These are phyloP conservation scores for Diaporthe vaccinii DNA, from an alignment of 2,329 filamentous ascomycete species.

Conservation along the genomic window DNA sequence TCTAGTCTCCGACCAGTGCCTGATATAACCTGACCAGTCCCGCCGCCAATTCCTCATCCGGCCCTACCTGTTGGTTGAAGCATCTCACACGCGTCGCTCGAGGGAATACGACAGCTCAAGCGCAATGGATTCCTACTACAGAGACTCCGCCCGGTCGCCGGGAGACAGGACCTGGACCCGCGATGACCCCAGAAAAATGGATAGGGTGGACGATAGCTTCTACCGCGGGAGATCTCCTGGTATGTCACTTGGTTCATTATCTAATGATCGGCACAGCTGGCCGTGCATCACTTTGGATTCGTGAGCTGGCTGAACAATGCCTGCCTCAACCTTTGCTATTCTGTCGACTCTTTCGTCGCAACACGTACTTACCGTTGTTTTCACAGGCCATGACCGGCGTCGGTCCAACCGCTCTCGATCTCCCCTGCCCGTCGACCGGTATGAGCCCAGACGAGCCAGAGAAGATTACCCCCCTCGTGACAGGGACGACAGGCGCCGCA, in stretches of 20 bases:
- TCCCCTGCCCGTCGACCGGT: slow-evolving; percentile 78
- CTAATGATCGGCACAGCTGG: background rate
- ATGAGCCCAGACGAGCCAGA: slow-evolving; percentile 78
- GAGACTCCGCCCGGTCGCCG: slow-evolving; percentile 68
- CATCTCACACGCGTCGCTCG: background rate
- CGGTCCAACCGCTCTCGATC: slow-evolving; percentile 78
- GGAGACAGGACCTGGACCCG: slow-evolving; percentile 66
- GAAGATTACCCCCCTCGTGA: slow-evolving; percentile 52
- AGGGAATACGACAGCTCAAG: slow-evolving; percentile 34
- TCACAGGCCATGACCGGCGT: slow-evolving; percentile 68
- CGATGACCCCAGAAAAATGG: slow-evolving; percentile 68
- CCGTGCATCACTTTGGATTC: background rate
- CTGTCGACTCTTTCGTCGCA: slow-evolving; percentile 10
- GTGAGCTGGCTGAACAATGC: slow-evolving; percentile 5
- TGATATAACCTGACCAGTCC: slow-evolving; percentile 48
- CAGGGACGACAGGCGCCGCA: slow-evolving; percentile 60
- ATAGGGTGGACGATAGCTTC: slow-evolving; percentile 69
- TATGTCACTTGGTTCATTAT: slow-evolving; percentile 58
- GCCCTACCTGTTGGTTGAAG: slow-evolving; percentile 10
- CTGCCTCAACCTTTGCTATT: background rate
- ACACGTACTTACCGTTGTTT: slow-evolving; percentile 44
- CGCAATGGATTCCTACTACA: slow-evolving; percentile 70
- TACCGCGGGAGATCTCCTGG: slow-evolving; percentile 79
- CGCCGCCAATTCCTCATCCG: slow-evolving; percentile 33
- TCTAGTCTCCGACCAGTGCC: slow-evolving; percentile 43